Evolutionary conservation across 768 basidiomycete genomes (phyloP).

Genomic region (Kockovaella imperatae): DNA sequence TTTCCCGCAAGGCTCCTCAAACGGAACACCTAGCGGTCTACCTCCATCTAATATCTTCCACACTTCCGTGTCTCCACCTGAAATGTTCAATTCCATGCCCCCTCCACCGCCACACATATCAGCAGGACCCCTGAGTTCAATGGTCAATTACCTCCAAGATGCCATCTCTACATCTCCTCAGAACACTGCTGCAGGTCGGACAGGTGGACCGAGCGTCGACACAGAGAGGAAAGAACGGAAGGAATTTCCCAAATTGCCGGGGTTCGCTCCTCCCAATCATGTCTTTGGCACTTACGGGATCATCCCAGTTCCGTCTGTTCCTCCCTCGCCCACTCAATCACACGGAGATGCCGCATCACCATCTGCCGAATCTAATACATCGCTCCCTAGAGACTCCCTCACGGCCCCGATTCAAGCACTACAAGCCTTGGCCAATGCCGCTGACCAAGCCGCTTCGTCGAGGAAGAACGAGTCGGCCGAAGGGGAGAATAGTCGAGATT

Average conservation of each 20-base stretch:
- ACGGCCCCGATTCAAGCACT: slow-evolving; percentile 91
- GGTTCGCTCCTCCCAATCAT: slow-evolving; percentile 83
- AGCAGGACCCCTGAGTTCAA: not conserved
- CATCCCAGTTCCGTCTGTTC: slow-evolving; percentile 49
- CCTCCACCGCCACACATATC: not conserved
- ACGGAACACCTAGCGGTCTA: slow-evolving; percentile 11
- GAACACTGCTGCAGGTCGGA: slow-evolving; percentile 16
- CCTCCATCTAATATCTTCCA: slow-evolving; percentile 23
- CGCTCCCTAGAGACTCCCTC: slow-evolving; percentile 69
- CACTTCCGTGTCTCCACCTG: slow-evolving; percentile 20
- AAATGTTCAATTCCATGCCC: slow-evolving; percentile 5
- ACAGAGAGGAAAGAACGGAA: slow-evolving; percentile 5
- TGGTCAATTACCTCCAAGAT: slow-evolving; percentile 8
- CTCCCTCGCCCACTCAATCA: slow-evolving; percentile 52
- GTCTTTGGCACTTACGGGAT: slow-evolving; percentile 89
- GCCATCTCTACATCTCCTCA: slow-evolving; percentile 19
- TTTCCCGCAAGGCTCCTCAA: slow-evolving; percentile 4
- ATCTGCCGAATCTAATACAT: slow-evolving; percentile 89
- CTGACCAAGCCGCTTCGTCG: slow-evolving; percentile 62
- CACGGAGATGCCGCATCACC: too few species aligned
- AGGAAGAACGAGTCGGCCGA: slow-evolving; percentile 1
- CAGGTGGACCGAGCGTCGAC: not conserved
- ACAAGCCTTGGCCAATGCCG: slow-evolving; percentile 88
- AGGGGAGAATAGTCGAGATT: not conserved
- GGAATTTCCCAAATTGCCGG: slow-evolving; percentile 76